phyloP scores from a whole-genome alignment of 805 yeast genomes.

The Candida silvicultrix region DNA sequence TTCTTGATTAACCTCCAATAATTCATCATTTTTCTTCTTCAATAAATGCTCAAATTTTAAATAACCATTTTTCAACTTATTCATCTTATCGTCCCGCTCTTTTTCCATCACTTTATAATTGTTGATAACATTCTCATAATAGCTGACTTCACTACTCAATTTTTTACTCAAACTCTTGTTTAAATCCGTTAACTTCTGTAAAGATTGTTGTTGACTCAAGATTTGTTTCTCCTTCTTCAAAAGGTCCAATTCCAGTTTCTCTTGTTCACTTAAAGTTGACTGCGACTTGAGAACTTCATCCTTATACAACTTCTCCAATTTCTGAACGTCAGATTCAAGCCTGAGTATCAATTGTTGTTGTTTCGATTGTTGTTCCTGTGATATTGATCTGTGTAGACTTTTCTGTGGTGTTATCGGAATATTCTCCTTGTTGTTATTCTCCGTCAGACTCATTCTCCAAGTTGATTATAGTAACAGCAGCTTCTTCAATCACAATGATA shows the following conservation, averaged over 20 bases:
- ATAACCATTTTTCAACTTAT: not conserved
- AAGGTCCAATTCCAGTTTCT: conserved; percentile 28
- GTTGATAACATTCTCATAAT: conserved; percentile 10
- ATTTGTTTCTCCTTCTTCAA: conserved; percentile 19
- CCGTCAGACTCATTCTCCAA: not conserved
- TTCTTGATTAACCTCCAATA: conserved; percentile 12
- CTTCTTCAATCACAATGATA: too few species aligned
- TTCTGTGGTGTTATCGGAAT: not conserved
- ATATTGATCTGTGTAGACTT: not conserved
- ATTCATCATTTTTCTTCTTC: conserved; percentile 9
- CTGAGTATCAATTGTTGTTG: not conserved
- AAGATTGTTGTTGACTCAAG: conserved; percentile 4
- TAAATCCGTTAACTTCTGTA: conserved; percentile 6
- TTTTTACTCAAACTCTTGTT: conserved; percentile 10
- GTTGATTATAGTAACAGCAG: not conserved
- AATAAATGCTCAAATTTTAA: not conserved
- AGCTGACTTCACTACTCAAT: conserved; percentile 9
- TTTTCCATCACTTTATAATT: conserved; percentile 13
- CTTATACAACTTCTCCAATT: conserved; percentile 15
- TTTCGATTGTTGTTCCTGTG: not conserved
- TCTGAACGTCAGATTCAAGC: conserved; percentile 3
- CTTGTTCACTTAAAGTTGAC: conserved; percentile 28
- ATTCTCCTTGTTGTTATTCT: conserved; percentile 3
- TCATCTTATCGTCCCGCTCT: conserved; percentile 3
- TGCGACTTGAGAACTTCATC: conserved; percentile 15